Base-by-base conservation (phyloP, 2,329 filamentous ascomycete genomes). In the Lecanicillium sp. region DNA sequence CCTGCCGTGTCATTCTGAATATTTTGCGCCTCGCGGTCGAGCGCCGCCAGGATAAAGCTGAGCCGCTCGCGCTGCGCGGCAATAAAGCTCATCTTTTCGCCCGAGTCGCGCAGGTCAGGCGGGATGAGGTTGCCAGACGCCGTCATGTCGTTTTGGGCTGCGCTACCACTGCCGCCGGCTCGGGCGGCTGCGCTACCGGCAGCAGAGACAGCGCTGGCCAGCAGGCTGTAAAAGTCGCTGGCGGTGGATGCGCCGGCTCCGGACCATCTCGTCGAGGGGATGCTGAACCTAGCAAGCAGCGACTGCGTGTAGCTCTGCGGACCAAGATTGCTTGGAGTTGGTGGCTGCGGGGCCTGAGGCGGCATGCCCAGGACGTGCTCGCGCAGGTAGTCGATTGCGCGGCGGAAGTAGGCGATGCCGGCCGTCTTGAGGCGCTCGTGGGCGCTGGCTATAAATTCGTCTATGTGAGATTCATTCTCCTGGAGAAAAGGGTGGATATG, bases 401-500 rank as follows among this genome's bases (percentile, higher is more conserved):
- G 73, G 55, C 83, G 83, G 45, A 89, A 62, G 58, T 88, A 89
- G 49, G 79, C 71, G 43, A 94, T 69, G 29, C 90, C 89, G 29
- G 86, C 79, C 13, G 79, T 69, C 62, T 81, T 85, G 45, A 87
- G 77, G 42, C 81, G 79, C 49, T 87, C 85, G 60, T 97, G 89
- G 29, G 81, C 72, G 44, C 79, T 76, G 47, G 81, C 81, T 59
- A 97, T 96, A 56, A 95, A 82, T 45, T 87, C 79, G 56, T 98
- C 92, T 61, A 98, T 97, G 48, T 86, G 79, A 31, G 72, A 62
- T 63, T 97, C 92, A 61, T 98, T 90, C 44, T 88, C 75, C 53
- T 79, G 72, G 36, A 98, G 79, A 67, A 90, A 95, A 0, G 90
- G 90, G 60, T 94, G 83, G 44, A 97, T 71, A 60, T 92, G 80